phyloP scores from a whole-genome alignment of 2,329 filamentous ascomycete species.

The Colletotrichum tabaci region DNA sequence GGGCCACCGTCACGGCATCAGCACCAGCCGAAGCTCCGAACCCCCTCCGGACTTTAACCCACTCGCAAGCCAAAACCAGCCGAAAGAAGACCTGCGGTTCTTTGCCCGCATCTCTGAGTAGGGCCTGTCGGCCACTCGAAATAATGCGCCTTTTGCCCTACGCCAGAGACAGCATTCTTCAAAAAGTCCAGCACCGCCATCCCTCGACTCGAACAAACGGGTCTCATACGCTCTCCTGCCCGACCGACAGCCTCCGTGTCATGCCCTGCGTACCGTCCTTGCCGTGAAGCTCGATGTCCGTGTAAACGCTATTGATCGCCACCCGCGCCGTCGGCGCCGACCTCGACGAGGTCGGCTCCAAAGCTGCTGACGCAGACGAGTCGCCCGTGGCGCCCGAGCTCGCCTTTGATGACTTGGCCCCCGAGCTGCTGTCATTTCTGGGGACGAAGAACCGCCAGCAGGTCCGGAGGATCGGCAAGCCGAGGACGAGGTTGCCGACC shows the following conservation, averaged over 20 bases:
- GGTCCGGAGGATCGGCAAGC: conserved; percentile 25
- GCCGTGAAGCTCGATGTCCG: conserved; percentile 22
- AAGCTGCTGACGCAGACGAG: neutral
- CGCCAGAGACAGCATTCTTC: neutral
- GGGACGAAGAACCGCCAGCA: conserved; percentile 31
- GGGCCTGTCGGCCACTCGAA: neutral
- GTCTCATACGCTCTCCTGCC: conserved; percentile 22
- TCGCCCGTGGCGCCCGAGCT: neutral
- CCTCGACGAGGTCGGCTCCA: conserved; percentile 3
- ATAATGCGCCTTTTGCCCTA: neutral
- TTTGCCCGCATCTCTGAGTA: neutral
- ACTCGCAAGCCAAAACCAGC: neutral
- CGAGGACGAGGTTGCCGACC: conserved; percentile 36
- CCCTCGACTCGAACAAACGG: neutral
- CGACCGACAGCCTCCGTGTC: conserved; percentile 2
- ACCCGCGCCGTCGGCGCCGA: conserved; percentile 14
- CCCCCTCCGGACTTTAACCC: neutral
- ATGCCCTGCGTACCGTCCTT: neutral
- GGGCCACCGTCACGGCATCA: neutral
- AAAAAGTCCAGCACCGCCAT: no score
- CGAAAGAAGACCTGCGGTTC: neutral
- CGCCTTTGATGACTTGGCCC: neutral
- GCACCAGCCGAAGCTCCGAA: neutral
- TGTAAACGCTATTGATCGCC: conserved; percentile 1
- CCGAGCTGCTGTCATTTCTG: neutral